phyloP scores from a whole-genome alignment of 2,329 filamentous ascomycete genomes.

The Diplodia corticola region DNA sequence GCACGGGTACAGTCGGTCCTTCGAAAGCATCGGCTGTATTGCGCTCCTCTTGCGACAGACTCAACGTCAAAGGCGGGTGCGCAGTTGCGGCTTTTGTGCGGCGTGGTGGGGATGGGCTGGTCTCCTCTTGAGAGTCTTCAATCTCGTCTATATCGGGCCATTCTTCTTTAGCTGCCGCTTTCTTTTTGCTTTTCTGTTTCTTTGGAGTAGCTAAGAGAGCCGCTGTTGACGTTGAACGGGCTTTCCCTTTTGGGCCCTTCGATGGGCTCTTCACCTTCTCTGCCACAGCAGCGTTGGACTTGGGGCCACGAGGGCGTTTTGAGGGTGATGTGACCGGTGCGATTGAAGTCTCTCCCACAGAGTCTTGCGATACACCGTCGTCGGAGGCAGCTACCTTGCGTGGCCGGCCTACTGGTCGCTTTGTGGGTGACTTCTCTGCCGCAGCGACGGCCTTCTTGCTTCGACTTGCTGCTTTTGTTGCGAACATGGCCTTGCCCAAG shows the following conservation, averaged over 20 bases:
- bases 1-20: not conserved
- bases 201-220: not conserved
- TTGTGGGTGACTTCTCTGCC: not conserved
- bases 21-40: not conserved
- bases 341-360: not conserved
- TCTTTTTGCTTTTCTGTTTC: not conserved
- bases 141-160: constrained; percentile 43
- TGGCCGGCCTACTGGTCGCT: not conserved
- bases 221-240: not conserved
- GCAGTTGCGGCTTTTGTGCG: constrained; percentile 20
- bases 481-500: not conserved
- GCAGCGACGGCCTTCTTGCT: not conserved
- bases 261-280: not conserved
- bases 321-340: not conserved
- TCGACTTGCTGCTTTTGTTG: not conserved
- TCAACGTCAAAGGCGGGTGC: constrained; percentile 26
- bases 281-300: not conserved
- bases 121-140: constrained; percentile 38
- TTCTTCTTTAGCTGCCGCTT: not conserved
- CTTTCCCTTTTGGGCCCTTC: not conserved
- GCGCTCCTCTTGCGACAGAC: not conserved
- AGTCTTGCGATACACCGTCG: not conserved
- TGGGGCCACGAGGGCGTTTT: not conserved
- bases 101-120: constrained; percentile 40
- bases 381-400: not conserved